Evolutionary conservation across 768 basidiomycete species (phyloP), one percentile per base, ranked within the genome.

Genomic region (Suillus variegatus): DNA sequence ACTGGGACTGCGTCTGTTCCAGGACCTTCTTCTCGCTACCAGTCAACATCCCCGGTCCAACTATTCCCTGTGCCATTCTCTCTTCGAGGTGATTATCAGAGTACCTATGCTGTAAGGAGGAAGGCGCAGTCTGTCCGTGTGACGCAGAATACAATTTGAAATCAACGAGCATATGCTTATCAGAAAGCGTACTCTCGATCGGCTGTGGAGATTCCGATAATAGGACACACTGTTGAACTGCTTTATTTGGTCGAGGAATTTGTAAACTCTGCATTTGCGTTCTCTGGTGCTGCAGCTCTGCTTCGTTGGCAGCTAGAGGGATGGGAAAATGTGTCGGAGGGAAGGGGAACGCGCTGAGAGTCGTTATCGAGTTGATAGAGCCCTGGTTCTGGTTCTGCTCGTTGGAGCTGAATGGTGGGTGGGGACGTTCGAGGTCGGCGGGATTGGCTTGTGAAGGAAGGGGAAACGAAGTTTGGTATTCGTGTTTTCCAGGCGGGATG

Each of bases 251-350:
- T 18, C 64, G 69, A 1, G 47, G 44, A 35, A 54, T 43, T 22
- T 68, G 72, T 13, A 72, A 61, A 43, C n/a, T 67, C 46, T 70
- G 76, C 12, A 73, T 60, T 62, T 67, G 74, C n/a, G 35, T 63
- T 63, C 71, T 69, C 64, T 76, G 75, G 8, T 67, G 67, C 10
- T 73, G 73, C 16, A 68, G 51, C 38, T 77, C 76, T 22, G 65
- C 64, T 25, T 77, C 71, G 32, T 62, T 73, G 28, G 60, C 61
- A 9, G 73, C 69, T 6, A 85, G 83, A 43, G 88, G 91, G 16
- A 88, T 75, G 14, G 91, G 91, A 65, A 89, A 85, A 73, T 92
- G 90, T 0, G 85, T 86, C 0, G 91, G 91, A 18, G 91, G 91
- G 0, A 83, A 76, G 28, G 91, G 91, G 74, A 93, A 93, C 0